A percentile compares a stretch with the other conserved stretches of the same genome.
Conservation (phyloP, 768 basidiomycete genomes). For the Antrodiella citrinella region DNA sequence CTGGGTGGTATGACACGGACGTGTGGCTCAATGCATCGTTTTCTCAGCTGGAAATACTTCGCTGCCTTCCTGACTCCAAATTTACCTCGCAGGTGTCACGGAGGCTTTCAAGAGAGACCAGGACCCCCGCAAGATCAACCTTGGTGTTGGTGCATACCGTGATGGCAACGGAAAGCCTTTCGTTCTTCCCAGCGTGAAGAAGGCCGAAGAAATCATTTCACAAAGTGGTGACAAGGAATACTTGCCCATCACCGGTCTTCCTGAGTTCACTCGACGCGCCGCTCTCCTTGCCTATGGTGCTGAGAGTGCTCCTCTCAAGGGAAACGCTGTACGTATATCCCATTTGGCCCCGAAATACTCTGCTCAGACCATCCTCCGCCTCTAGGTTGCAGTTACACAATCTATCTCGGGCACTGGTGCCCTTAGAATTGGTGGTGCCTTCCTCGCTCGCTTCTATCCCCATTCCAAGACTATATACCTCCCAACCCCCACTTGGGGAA, state of each 20-base stretch:
- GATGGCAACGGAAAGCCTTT: slow-evolving; percentile 95
- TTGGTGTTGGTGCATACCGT: slow-evolving; percentile 95
- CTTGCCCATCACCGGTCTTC: slow-evolving; percentile 88
- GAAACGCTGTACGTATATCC: slow-evolving; percentile 53
- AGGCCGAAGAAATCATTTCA: slow-evolving; percentile 74
- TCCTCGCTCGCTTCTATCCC: slow-evolving; percentile 84
- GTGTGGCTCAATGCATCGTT: not conserved
- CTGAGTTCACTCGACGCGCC: slow-evolving; percentile 79
- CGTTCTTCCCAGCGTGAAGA: slow-evolving; percentile 81
- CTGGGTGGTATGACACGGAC: too few relatives aligned
- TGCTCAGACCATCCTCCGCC: slow-evolving; percentile 1
- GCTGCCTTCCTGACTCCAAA: slow-evolving; percentile 5
- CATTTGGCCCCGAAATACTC: slow-evolving; percentile 1
- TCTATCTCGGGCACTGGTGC: slow-evolving; percentile 98
- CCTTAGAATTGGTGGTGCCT: slow-evolving; percentile 88
- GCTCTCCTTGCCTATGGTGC: slow-evolving; percentile 87
- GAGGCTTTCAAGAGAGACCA: slow-evolving; percentile 97
- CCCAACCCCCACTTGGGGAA: slow-evolving; percentile 93
- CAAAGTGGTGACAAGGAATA: slow-evolving; percentile 88
- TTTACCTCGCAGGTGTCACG: slow-evolving; percentile 54
- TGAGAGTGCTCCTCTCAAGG: slow-evolving; percentile 63
- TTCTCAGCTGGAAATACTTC: not conserved
- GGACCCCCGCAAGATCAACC: slow-evolving; percentile 88
- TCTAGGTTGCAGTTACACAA: slow-evolving; percentile 78
- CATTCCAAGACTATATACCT: slow-evolving; percentile 85